Percentiles rank a stretch among this genome's conserved stretches.
Conservation (phyloP, 768 basidiomycete species). For the Suillus paluster region DNA sequence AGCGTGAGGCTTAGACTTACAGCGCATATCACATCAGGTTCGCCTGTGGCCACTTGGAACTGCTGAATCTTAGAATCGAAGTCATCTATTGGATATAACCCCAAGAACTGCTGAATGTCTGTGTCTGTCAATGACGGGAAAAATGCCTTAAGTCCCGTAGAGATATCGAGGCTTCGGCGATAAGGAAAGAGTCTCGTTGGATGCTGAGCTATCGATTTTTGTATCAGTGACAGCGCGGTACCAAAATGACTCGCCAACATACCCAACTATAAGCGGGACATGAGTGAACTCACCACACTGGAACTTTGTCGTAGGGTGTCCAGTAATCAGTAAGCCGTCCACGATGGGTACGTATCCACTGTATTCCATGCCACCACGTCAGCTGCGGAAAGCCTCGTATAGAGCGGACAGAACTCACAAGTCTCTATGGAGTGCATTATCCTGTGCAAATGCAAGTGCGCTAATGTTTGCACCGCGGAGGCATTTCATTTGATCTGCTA, state of each 20-base stretch:
- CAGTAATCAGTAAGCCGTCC: conserved; percentile 55
- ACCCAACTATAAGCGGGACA: conserved; percentile 67
- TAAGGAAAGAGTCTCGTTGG: conserved; percentile 59
- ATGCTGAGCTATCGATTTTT: conserved; percentile 45
- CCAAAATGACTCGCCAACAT: conserved; percentile 18
- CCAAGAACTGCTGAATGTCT: conserved; percentile 43
- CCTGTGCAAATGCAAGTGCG: conserved; percentile 58
- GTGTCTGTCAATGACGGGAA: conserved; percentile 50
- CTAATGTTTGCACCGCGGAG: conserved; percentile 55
- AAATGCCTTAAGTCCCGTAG: conserved; percentile 41
- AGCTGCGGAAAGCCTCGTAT: conserved; percentile 10
- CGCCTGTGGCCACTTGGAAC: conserved; percentile 53
- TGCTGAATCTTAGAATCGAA: conserved; percentile 49
- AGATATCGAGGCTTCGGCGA: no score
- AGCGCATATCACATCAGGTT: conserved; percentile 54
- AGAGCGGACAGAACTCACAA: conserved; percentile 41
- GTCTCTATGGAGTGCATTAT: conserved; percentile 43
- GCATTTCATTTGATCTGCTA: conserved; percentile 45
- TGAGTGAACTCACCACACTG: conserved; percentile 47
- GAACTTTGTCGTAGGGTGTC: conserved; percentile 53
- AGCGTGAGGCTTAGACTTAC: conserved; percentile 41
- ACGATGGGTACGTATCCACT: conserved; percentile 56
- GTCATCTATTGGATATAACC: conserved; percentile 46
- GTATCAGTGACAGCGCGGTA: not conserved
- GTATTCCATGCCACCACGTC: conserved; percentile 41